Evolutionary conservation across 2,329 filamentous ascomycete genomes (phyloP).

Genomic region (Alternaria hordeiaustralica): DNA sequence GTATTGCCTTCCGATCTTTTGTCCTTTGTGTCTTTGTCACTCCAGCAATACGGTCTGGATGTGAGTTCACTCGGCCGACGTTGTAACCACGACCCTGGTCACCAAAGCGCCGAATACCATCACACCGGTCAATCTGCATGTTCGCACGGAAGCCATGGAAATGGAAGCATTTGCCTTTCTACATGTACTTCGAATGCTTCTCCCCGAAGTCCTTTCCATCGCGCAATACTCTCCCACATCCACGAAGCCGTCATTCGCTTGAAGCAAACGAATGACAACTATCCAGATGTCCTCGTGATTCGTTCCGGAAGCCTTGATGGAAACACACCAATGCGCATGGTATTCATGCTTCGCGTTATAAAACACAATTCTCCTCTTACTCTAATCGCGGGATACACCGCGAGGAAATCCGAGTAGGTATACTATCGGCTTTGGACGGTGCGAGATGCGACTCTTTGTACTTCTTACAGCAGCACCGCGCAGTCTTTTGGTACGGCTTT

Average conservation of each 20-base stretch:
- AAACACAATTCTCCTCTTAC: not conserved
- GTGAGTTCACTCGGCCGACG: not conserved
- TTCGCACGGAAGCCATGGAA: not conserved
- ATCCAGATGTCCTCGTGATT: not conserved
- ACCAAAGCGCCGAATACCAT: not conserved
- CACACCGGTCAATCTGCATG: not conserved
- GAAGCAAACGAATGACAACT: not conserved
- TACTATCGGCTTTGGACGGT: not conserved
- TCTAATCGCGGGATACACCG: not conserved
- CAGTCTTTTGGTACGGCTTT: not conserved
- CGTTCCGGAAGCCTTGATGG: not conserved
- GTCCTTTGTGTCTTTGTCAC: not conserved
- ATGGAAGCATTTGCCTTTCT: not conserved
- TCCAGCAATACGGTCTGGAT: not conserved
- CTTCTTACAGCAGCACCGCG: not conserved
- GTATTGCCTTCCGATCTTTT: not conserved
- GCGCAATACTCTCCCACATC: not conserved
- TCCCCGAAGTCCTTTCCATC: not conserved
- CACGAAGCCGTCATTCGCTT: not conserved
- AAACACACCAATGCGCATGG: fast-evolving
- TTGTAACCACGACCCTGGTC: not conserved
- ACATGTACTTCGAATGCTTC: not conserved
- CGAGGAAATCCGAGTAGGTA: not conserved
- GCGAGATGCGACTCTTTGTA: not conserved
- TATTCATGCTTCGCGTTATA: not conserved